Evolutionary conservation across 768 basidiomycete genomes (phyloP).

Genomic region (Suillus cothurnatus): DNA sequence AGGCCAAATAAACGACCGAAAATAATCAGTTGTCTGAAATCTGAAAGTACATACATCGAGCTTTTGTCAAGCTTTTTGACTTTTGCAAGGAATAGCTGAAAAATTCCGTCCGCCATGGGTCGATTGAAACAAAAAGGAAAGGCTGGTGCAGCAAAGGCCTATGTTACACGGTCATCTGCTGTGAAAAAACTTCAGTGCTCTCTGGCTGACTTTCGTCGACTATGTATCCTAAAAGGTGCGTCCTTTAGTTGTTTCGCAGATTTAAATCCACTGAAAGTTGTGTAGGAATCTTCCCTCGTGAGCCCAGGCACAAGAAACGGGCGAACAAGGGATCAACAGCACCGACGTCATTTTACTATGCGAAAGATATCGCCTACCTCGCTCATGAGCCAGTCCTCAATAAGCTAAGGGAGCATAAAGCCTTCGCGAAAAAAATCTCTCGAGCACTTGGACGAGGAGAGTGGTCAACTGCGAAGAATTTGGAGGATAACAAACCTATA

Average conservation of each 20-base stretch:
- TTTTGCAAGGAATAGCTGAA: background rate
- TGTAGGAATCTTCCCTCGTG: slow-evolving; percentile 94
- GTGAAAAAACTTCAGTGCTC: slow-evolving; percentile 97
- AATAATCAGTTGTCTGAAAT: background rate
- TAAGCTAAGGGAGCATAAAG: slow-evolving; percentile 95
- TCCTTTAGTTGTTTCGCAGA: slow-evolving; percentile 17
- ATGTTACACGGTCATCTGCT: slow-evolving; percentile 86
- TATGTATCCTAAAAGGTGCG: slow-evolving; percentile 96
- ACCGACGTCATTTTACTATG: slow-evolving; percentile 96
- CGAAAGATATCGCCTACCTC: slow-evolving; percentile 97
- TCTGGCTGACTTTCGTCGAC: slow-evolving; percentile 91
- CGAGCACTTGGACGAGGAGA: slow-evolving; percentile 92
- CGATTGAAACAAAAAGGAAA: slow-evolving; percentile 84
- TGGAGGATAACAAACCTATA: slow-evolving; percentile 91
- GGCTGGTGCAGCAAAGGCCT: slow-evolving; percentile 90
- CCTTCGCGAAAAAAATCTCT: slow-evolving; percentile 95
- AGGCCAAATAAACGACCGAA: slow-evolving; percentile 30
- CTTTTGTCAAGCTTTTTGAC: background rate
- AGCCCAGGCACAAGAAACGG: slow-evolving; percentile 86
- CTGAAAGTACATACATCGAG: background rate
- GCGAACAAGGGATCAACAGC: slow-evolving; percentile 98
- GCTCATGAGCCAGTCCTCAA: slow-evolving; percentile 94
- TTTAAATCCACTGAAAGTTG: slow-evolving; percentile 15
- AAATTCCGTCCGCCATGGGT: slow-evolving; percentile 53
- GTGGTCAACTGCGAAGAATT: slow-evolving; percentile 91